Base-by-base conservation (phyloP, 257 asterid genomes). In the Catharanthus roseus region DNA sequence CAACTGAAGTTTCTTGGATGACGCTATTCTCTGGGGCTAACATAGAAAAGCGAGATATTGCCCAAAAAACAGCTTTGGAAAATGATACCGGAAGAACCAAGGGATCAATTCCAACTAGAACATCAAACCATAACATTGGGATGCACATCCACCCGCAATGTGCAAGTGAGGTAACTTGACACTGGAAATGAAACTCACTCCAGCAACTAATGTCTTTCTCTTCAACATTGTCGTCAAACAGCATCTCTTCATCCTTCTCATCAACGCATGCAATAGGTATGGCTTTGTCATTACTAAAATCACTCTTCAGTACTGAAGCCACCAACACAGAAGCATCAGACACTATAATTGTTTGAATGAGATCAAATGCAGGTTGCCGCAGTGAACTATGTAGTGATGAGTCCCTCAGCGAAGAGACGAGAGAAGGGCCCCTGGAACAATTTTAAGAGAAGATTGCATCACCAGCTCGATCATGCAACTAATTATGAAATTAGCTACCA, bases 91-190 rank as follows among this genome's bases (percentile, higher is more conserved):
- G 99, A 65, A 93, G 93, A 45, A 83, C 64, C 75, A 73, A 62
- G 10, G 93, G 96, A 80, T 89, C 96, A 53, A 85, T 84, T 79
- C 90, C 96, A 82, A 88, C 95, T 69, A 93, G 83, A 72, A 91
- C 96, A 80, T 89, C 96, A 82, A 82, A 88, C 99, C 99, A 93
- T 85, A 93, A 82, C 96, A 89, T 91, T 36, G 99, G 99, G 77
- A 85, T 86, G 82, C 99, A 93, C 96, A 93, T 85, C 99, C 99
- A 93, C 70, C 76, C 85, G 82, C 82, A 91, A 77, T 82, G 89
- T 72, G 75, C 87, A 74, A 82, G 85, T 42, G 91, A 85, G 68
- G 84, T 80, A 34, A 81, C 82, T 81, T 86, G 86, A 77, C 85
- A 85, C 86, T 91, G 99, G 80, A 84, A 68, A 77, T 34, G 80